phyloP scores from a whole-genome alignment of 192 early-diverging fungal species.

The Phlyctochytrium planicorne region DNA sequence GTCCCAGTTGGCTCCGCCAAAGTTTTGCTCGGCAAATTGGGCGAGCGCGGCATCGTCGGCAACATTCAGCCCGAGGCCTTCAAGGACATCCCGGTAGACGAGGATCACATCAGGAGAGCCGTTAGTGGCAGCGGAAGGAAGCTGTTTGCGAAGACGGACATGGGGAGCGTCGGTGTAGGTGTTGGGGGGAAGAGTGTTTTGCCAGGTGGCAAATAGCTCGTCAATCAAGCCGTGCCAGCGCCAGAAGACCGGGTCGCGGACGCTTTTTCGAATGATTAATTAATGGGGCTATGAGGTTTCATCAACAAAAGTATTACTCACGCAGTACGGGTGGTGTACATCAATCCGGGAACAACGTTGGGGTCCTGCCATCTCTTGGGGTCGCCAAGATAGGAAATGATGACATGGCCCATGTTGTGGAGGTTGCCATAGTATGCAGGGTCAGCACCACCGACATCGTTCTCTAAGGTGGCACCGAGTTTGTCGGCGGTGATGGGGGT shows the following conservation, averaged over 20 bases:
- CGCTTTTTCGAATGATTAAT: too few relatives aligned
- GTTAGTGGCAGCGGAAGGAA: neutral
- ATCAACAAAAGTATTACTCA: neutral
- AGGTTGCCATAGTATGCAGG: constrained; percentile 9
- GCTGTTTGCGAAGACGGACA: constrained; percentile 9
- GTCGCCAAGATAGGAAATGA: constrained; percentile 14
- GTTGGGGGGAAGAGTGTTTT: constrained; percentile 13
- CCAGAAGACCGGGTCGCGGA: constrained; percentile 28
- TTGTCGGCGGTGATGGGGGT: constrained; percentile 12
- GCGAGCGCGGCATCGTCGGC: constrained; percentile 8
- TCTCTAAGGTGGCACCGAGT: constrained; percentile 16
- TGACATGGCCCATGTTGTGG: constrained; percentile 27
- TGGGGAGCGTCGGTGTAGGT: constrained; percentile 19
- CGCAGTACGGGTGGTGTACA: constrained; percentile 23
- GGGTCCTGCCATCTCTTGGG: constrained; percentile 13
- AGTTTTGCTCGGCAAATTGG: constrained; percentile 2
- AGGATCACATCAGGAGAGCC: constrained; percentile 11
- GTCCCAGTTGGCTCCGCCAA: constrained; percentile 21
- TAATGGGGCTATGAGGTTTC: neutral
- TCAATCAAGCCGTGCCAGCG: constrained; percentile 16
- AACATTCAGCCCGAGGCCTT: constrained; percentile 9
- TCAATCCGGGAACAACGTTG: constrained; percentile 17
- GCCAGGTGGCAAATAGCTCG: constrained; percentile 15
- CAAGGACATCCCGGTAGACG: constrained; percentile 7
- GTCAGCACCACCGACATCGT: constrained; percentile 6